Evolutionary conservation across 179 eudicot species (phyloP).

Genomic region (Camellia oleifera): DNA sequence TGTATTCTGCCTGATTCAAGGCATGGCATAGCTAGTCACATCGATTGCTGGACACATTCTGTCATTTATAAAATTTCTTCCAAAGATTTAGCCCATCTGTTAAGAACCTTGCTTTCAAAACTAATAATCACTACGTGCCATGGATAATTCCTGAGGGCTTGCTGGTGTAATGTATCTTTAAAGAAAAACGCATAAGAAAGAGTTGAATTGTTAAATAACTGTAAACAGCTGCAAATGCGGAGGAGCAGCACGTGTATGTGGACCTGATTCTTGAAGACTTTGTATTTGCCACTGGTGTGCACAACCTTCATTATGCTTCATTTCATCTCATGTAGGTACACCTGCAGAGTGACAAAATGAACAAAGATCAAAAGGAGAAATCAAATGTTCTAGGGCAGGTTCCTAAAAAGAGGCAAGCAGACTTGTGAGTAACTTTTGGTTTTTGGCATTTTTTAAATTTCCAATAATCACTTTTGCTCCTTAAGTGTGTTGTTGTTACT

Average conservation of each 20-base stretch:
- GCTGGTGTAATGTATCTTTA: neutral
- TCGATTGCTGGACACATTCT: neutral
- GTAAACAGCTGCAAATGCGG: neutral
- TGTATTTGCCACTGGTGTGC: neutral
- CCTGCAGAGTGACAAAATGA: constrained; percentile 26
- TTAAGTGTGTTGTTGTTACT: neutral
- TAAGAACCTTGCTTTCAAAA: neutral
- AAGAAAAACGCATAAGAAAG: no score
- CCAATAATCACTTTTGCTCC: constrained; percentile 4
- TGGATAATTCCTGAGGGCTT: constrained; percentile 1
- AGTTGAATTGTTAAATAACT: neutral
- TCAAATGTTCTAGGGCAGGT: constrained; percentile 21
- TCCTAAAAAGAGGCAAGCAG: constrained; percentile 41
- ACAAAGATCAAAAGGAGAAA: constrained; percentile 19
- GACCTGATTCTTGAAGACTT: neutral
- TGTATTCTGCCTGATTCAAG: neutral
- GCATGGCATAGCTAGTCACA: neutral
- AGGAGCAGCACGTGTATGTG: neutral
- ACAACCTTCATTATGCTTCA: constrained; percentile 2
- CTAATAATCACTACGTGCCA: constrained; percentile 1
- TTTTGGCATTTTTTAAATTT: neutral
- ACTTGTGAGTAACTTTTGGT: constrained; percentile 6
- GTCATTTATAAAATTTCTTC: neutral
- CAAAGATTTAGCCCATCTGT: neutral
- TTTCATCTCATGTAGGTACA: constrained; percentile 30